Evolutionary conservation across 2,329 filamentous ascomycete species (phyloP), one percentile per base, ranked within the genome.

Genomic region (Talaromyces verruculosus): DNA sequence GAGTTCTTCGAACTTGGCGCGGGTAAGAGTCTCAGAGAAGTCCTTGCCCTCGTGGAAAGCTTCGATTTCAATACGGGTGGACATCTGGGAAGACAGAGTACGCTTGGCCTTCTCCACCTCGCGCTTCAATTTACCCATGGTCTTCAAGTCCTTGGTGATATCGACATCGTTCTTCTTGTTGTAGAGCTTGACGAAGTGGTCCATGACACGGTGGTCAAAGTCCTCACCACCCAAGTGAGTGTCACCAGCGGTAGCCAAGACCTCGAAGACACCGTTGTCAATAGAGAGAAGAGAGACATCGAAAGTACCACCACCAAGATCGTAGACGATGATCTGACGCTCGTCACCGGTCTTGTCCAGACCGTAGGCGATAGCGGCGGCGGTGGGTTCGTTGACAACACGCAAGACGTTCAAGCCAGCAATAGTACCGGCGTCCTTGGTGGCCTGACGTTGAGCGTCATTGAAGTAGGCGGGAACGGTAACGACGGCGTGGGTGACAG

Each of bases 61-160:
- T 82, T 99, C 95, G 71, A 99, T 97, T 84, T 98, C 95, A 73
- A 97, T 93, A 73, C 92, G 91, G 72, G 92, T 92, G 71, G 91
- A 93, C 89, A 92, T 93, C 84, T 96, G 92, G 72, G 92, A 95
- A 77, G 91, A 97, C 65, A 99, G 89, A 74, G 93, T 96, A 78
- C 95, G 92, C 91, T 99, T 99, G 83, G 95, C 95, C 89, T 97
- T 97, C 83, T 99, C 95, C 73, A 95, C 94, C 83, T 98, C 95
- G 75, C 95, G 93, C 92, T 98, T 98, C 74, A 99, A 88, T 86
- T 98, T 99, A 84, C 93, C 92, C 93, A 98, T 98, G 72, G 94
- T 90, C 91, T 97, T 97, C 71, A 90, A 84, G 78, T 98, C 93
- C 86, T 96, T 96, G 83, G 89, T 91, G 78, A 98, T 88, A 74